These are phyloP conservation scores for Gracilaria gracilis DNA, from an alignment of 23 red algal species.

Conservation along the genomic window DNA sequence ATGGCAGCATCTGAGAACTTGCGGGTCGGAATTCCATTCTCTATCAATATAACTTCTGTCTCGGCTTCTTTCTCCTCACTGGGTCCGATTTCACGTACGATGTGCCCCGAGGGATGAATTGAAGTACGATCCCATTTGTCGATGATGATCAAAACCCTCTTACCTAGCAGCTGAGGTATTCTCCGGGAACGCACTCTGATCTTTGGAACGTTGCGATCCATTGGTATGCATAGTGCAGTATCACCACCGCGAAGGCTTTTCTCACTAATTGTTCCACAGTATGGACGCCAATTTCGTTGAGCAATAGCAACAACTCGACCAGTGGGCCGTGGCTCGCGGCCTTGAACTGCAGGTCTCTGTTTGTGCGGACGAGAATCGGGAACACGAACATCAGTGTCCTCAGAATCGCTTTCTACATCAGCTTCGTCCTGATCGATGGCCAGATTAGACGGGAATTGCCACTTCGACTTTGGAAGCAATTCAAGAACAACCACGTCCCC, in stretches of 20 bases:
- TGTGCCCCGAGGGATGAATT: slow-evolving; percentile 81
- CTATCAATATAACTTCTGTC: slow-evolving; percentile 90
- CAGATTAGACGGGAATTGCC: slow-evolving; percentile 56
- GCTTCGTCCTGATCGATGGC: slow-evolving; percentile 65
- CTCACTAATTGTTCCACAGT: slow-evolving; percentile 82
- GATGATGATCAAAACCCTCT: slow-evolving; percentile 82
- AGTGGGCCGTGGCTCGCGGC: slow-evolving; percentile 27
- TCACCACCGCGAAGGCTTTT: slow-evolving; percentile 57
- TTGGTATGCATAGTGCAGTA: slow-evolving; percentile 76
- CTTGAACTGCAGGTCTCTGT: neutral
- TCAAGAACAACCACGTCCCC: slow-evolving; percentile 91
- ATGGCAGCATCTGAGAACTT: slow-evolving; percentile 93
- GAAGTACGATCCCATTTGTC: slow-evolving; percentile 87
- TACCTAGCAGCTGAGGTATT: slow-evolving; percentile 71
- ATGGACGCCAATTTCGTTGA: slow-evolving; percentile 90
- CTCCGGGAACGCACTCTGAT: slow-evolving; percentile 80
- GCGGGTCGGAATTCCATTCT: slow-evolving; percentile 86
- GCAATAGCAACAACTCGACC: slow-evolving; percentile 87
- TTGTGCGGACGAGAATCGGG: neutral
- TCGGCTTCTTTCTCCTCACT: slow-evolving; percentile 88
- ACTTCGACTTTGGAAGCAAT: slow-evolving; percentile 58
- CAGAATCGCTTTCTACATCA: slow-evolving; percentile 59
- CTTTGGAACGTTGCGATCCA: slow-evolving; percentile 82
- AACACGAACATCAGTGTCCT: slow-evolving; percentile 42
- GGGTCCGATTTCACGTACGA: slow-evolving; percentile 84